These are phyloP conservation scores for Xylaria intraflava DNA, from an alignment of 495 filamentous ascomycete species.

Conservation along the genomic window DNA sequence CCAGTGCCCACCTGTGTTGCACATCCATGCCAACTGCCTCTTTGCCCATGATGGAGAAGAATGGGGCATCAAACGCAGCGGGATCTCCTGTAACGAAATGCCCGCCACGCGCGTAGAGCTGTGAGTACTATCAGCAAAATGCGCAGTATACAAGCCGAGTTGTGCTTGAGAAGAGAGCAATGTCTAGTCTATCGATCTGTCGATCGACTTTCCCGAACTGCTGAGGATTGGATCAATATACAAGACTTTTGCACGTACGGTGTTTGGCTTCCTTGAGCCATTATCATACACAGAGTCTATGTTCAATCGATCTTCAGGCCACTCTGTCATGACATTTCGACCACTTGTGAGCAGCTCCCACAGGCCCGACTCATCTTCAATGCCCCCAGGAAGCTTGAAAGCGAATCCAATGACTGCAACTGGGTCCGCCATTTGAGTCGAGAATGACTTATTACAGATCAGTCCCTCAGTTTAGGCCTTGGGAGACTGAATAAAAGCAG, in stretches of 20 bases:
- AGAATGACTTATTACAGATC: too few relatives aligned
- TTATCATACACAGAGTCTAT: neutral
- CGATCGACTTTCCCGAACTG: too few relatives aligned
- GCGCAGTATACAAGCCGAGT: too few relatives aligned
- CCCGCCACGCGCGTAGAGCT: conserved; percentile 13
- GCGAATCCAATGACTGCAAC: conserved; percentile 19
- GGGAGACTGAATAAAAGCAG: too few relatives aligned
- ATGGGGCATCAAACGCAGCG: conserved; percentile 39
- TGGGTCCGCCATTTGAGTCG: too few relatives aligned
- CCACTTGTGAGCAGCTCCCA: conserved; percentile 16
- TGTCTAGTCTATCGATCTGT: too few relatives aligned
- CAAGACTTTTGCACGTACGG: neutral
- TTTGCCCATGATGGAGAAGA: conserved; percentile 45
- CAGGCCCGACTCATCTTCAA: conserved; percentile 12
- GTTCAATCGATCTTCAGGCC: conserved; percentile 11
- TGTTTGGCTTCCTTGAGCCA: neutral
- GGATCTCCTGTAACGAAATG: conserved; percentile 37
- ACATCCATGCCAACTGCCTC: conserved; percentile 39
- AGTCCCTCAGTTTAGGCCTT: too few relatives aligned
- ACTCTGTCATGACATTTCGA: conserved; percentile 17
- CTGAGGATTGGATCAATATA: neutral
- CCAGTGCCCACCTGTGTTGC: conserved; percentile 33
- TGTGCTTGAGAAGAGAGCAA: too few relatives aligned
- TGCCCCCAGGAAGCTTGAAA: conserved; percentile 17
- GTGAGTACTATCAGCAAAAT: neutral